A percentile compares a stretch with the other conserved stretches of the same genome.
Conservation (phyloP, 1,284 basidiomycete species). For the Sutorius eximius region DNA sequence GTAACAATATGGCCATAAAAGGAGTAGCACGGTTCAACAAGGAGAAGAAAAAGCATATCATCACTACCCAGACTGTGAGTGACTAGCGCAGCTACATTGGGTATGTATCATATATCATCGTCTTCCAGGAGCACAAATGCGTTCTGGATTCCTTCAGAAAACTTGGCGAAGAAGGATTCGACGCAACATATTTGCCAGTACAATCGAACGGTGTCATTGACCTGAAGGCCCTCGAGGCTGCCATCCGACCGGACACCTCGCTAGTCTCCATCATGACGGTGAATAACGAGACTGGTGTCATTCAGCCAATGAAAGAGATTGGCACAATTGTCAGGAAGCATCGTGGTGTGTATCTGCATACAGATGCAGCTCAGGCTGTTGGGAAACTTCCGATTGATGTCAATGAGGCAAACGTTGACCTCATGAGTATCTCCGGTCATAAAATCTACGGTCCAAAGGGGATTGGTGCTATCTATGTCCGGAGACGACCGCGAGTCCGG, state of each 20-base stretch:
- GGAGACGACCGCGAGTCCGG: conserved; percentile 89
- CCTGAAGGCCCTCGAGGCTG: conserved; percentile 72
- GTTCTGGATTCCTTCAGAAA: conserved; percentile 97
- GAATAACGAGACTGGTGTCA: conserved; percentile 99
- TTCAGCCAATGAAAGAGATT: conserved; percentile 97
- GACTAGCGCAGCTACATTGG: background rate
- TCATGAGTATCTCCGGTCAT: conserved; percentile 96
- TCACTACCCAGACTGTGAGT: conserved; percentile 87
- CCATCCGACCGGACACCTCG: conserved; percentile 86
- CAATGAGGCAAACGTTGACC: conserved; percentile 93
- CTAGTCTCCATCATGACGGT: conserved; percentile 97
- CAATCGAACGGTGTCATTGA: conserved; percentile 84
- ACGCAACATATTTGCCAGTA: conserved; percentile 96
- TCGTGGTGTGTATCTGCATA: conserved; percentile 93
- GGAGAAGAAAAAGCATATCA: conserved; percentile 87
- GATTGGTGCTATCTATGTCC: conserved; percentile 92
- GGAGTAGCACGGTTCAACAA: conserved; percentile 95
- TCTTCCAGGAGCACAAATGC: conserved; percentile 93
- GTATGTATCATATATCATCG: background rate
- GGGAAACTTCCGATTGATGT: conserved; percentile 93
- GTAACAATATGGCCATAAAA: conserved; percentile 98
- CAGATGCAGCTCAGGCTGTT: conserved; percentile 95
- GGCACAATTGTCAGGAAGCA: conserved; percentile 81
- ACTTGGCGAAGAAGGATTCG: conserved; percentile 95
- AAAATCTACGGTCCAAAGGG: conserved; percentile 99